These are phyloP conservation scores for Phallus indusiatus DNA, from an alignment of 768 basidiomycete genomes.

Conservation along the genomic window DNA sequence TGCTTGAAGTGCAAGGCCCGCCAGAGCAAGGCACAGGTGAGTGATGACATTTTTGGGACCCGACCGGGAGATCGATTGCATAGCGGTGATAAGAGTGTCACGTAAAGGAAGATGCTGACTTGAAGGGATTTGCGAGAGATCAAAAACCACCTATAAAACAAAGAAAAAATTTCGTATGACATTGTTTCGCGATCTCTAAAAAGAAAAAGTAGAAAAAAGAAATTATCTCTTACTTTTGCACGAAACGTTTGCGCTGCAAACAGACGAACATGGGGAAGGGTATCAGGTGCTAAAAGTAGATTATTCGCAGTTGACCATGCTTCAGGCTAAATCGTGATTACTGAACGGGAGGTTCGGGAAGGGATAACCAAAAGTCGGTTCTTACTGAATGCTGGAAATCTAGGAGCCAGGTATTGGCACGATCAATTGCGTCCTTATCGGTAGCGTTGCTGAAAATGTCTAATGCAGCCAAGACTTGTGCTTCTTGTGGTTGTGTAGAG, in stretches of 20 bases:
- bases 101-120: constrained; percentile 69
- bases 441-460: constrained; percentile 75
- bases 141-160: constrained; percentile 75
- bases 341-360: constrained; percentile 9
- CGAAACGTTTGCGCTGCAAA: constrained; percentile 97
- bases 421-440: constrained; percentile 72
- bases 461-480: constrained; percentile 54
- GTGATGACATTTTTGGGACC: constrained; percentile 81
- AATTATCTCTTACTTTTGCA: constrained; percentile 59
- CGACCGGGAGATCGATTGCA: constrained; percentile 54
- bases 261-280: constrained; percentile 70
- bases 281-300: constrained; percentile 74
- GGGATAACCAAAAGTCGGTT: constrained; percentile 51
- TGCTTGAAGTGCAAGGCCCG: constrained; percentile 86
- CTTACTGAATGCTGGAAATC: constrained; percentile 99
- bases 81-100: constrained; percentile 74
- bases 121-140: constrained; percentile 78
- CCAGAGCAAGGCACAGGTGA: constrained; percentile 83
- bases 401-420: constrained; percentile 91
- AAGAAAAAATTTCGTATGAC: constrained; percentile 16
- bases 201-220: neutral
- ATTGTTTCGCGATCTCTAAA: neutral
- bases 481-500: neutral
- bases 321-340: constrained; percentile 62
- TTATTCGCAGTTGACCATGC: constrained; percentile 95